A percentile compares a stretch with the other conserved stretches of the same genome.
Conservation (phyloP, 2,329 filamentous ascomycete genomes). For the Cladosporium sp. region DNA sequence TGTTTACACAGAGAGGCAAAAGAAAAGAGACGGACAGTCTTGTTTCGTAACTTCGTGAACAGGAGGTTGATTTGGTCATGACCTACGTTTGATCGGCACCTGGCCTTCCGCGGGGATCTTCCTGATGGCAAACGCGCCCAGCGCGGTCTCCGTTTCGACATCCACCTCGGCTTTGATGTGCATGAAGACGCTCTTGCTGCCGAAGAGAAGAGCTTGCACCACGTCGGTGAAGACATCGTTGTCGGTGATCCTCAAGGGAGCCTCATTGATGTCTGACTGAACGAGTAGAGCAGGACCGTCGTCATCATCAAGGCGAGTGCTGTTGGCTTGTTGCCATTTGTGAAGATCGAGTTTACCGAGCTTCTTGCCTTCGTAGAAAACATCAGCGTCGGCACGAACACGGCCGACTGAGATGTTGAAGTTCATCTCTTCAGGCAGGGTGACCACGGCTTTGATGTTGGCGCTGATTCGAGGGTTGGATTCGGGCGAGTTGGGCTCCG, state of each 20-base stretch:
- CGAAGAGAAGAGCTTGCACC: slow-evolving; percentile 75
- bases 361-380: slow-evolving; percentile 72
- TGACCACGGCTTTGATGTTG: slow-evolving; percentile 73
- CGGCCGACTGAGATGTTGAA: slow-evolving; percentile 74
- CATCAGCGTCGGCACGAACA: slow-evolving; percentile 72
- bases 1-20: slow-evolving; percentile 10
- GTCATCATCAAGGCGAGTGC: slow-evolving; percentile 61
- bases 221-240: slow-evolving; percentile 74
- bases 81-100: slow-evolving; percentile 92
- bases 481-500: slow-evolving; percentile 68
- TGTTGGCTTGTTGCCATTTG: slow-evolving; percentile 82
- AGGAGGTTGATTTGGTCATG: slow-evolving; percentile 17
- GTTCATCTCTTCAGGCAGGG: slow-evolving; percentile 80
- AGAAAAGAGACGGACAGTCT: slow-evolving; percentile 12
- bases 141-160: slow-evolving; percentile 72
- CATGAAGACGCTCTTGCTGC: slow-evolving; percentile 63
- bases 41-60: slow-evolving; percentile 9
- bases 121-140: slow-evolving; percentile 77
- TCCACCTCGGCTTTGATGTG: slow-evolving; percentile 77
- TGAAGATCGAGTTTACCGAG: slow-evolving; percentile 75
- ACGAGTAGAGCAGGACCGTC: slow-evolving; percentile 66
- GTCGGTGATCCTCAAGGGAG: slow-evolving; percentile 78
- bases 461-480: slow-evolving; percentile 78
- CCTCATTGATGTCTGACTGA: slow-evolving; percentile 69
- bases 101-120: slow-evolving; percentile 78